Percentiles rank a stretch among this genome's conserved stretches.
These are phyloP conservation scores for Picea abies DNA, from an alignment of 83 land plant genomes.

Conservation along the genomic window DNA sequence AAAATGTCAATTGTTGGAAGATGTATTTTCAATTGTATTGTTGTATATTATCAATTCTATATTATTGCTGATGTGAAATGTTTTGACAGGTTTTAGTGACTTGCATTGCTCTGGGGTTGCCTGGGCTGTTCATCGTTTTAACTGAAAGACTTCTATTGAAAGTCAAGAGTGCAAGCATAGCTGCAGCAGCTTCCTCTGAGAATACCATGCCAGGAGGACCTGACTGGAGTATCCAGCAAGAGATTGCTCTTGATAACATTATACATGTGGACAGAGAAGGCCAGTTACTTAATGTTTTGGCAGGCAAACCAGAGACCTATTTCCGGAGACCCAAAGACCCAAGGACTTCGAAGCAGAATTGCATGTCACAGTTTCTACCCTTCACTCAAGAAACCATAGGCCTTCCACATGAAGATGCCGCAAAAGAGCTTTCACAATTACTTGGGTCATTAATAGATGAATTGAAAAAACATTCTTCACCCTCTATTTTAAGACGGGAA, in stretches of 20 bases:
- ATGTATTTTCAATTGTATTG: background rate
- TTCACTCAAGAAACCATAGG: constrained; percentile 9
- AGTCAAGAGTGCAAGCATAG: constrained; percentile 47
- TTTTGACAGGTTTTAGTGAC: constrained; percentile 47
- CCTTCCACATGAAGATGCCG: constrained; percentile 7
- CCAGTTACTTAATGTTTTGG: constrained; percentile 59
- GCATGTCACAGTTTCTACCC: background rate
- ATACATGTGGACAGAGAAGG: constrained; percentile 68
- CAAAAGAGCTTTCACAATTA: background rate
- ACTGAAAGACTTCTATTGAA: constrained; percentile 63
- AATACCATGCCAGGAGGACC: constrained; percentile 43
- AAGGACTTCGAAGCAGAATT: background rate
- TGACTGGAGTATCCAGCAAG: constrained; percentile 70
- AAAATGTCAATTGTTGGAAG: background rate
- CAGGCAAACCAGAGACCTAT: constrained; percentile 39
- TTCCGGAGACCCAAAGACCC: background rate
- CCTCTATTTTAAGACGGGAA: background rate
- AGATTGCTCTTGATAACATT: constrained; percentile 66
- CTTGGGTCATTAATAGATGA: background rate
- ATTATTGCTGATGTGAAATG: background rate
- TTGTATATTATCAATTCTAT: background rate
- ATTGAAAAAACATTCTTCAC: background rate
- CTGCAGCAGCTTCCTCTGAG: constrained; percentile 39
- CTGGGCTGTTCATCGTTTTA: constrained; percentile 63
- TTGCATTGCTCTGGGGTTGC: constrained; percentile 63